Percentiles rank a stretch among this genome's conserved stretches.
These are phyloP conservation scores for Dendrobium chrysotoxum DNA, from an alignment of 106 monocot genomes.

Conservation along the genomic window DNA sequence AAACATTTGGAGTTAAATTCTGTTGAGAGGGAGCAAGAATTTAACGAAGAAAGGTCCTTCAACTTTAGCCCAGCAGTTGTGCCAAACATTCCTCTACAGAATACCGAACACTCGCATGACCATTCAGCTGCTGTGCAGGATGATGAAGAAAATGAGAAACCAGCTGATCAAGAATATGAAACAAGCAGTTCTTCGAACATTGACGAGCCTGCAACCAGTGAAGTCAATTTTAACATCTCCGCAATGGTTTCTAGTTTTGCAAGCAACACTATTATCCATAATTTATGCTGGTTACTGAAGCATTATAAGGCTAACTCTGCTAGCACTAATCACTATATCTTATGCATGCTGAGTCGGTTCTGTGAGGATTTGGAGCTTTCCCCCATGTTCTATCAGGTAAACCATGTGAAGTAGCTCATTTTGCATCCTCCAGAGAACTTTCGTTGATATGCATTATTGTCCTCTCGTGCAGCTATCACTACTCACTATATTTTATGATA, in stretches of 20 bases:
- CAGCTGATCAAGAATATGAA: constrained; percentile 31
- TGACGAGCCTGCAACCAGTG: constrained; percentile 55
- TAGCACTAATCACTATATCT: constrained; percentile 74
- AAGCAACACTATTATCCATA: constrained; percentile 57
- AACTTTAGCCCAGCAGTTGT: constrained; percentile 12
- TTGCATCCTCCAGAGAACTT: background rate
- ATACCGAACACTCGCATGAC: constrained; percentile 6
- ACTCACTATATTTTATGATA: constrained; percentile 69
- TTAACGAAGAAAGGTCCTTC: constrained; percentile 12
- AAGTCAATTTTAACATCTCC: constrained; percentile 78
- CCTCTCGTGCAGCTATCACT: constrained; percentile 69
- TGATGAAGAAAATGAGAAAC: constrained; percentile 23
- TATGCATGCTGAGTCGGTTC: constrained; percentile 68
- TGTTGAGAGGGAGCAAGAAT: constrained; percentile 2
- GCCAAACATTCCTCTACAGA: constrained; percentile 3
- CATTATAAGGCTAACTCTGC: constrained; percentile 72
- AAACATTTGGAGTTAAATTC: constrained; percentile 9
- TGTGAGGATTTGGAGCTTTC: constrained; percentile 85
- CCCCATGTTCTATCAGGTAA: constrained; percentile 94
- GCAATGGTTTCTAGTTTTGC: constrained; percentile 60
- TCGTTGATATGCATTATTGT: background rate
- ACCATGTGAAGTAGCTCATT: background rate
- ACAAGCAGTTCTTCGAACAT: constrained; percentile 47
- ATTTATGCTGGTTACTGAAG: constrained; percentile 87
- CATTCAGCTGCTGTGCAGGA: constrained; percentile 17